A percentile compares a stretch with the other conserved stretches of the same genome.
Evolutionary conservation across 2,329 filamentous ascomycete genomes (phyloP).

Genomic region (Tricladium varicosporioides): DNA sequence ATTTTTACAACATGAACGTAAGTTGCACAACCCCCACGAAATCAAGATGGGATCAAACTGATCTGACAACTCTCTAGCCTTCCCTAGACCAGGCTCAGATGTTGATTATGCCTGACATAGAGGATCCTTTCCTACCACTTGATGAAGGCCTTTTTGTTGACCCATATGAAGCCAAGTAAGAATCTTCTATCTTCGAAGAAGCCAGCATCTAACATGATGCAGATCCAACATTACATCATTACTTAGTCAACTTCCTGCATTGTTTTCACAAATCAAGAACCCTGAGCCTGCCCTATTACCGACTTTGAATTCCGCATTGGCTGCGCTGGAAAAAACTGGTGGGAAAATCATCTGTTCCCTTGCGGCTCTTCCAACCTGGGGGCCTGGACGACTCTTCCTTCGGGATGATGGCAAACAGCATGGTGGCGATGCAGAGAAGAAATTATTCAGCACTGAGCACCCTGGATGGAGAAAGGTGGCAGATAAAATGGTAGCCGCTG

Average conservation of each 20-base stretch:
- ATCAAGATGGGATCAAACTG: neutral
- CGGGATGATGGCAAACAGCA: constrained; percentile 86
- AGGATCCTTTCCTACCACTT: constrained; percentile 92
- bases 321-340: constrained; percentile 81
- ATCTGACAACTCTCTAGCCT: constrained; percentile 46
- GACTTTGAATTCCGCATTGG: constrained; percentile 76
- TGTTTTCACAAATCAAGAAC: constrained; percentile 86
- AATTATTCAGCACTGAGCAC: constrained; percentile 87
- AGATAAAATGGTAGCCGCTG: constrained; percentile 81
- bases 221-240: constrained; percentile 80
- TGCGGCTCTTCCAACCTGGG: constrained; percentile 85
- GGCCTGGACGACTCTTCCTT: constrained; percentile 79
- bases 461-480: constrained; percentile 82
- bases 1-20: constrained; percentile 94
- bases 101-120: constrained; percentile 97
- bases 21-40: constrained; percentile 36
- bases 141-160: constrained; percentile 93
- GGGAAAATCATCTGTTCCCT: constrained; percentile 91
- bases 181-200: neutral
- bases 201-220: constrained; percentile 6
- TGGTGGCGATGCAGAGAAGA: constrained; percentile 86
- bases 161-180: constrained; percentile 78
- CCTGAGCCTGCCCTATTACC: constrained; percentile 87
- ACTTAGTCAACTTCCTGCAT: constrained; percentile 75
- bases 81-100: constrained; percentile 86